Conservation (phyloP, 129 eudicot species). For the Flaveria ramosissima region DNA sequence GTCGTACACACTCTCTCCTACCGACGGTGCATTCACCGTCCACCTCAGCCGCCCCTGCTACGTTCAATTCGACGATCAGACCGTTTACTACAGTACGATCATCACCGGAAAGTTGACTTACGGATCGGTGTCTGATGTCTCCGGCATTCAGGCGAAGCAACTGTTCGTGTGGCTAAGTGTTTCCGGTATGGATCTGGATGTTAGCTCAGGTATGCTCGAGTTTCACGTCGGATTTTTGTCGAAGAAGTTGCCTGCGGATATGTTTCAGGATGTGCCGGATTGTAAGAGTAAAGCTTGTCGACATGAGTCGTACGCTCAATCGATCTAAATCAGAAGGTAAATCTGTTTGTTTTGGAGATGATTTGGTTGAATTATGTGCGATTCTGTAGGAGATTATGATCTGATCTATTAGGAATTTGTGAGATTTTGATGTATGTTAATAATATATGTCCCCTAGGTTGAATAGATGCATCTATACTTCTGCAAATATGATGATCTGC, state of each 20-base stretch:
- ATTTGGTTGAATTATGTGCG: background rate
- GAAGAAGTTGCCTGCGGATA: slow-evolving; percentile 54
- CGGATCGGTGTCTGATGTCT: slow-evolving; percentile 62
- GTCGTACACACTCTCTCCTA: slow-evolving; percentile 56
- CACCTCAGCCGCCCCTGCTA: slow-evolving; percentile 56
- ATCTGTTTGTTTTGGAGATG: background rate
- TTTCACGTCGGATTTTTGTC: slow-evolving; percentile 79
- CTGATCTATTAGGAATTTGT: background rate
- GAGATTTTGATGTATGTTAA: background rate
- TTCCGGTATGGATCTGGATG: slow-evolving; percentile 59
- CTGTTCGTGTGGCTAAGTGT: slow-evolving; percentile 73
- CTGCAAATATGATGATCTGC: background rate
- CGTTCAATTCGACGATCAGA: slow-evolving; percentile 61
- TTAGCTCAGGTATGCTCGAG: slow-evolving; percentile 42
- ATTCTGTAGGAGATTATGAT: background rate
- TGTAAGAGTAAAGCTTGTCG: slow-evolving; percentile 52
- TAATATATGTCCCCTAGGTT: background rate
- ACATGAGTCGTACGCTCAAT: background rate
- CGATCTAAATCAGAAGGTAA: slow-evolving; percentile 31
- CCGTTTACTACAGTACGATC: slow-evolving; percentile 50
- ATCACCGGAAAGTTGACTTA: slow-evolving; percentile 59
- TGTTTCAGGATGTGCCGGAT: slow-evolving; percentile 51
- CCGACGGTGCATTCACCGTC: slow-evolving; percentile 51
- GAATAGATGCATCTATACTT: background rate
- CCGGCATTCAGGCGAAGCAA: slow-evolving; percentile 81